Conservation (phyloP, 2,329 filamentous ascomycete genomes). For the Apiospora koreana region DNA sequence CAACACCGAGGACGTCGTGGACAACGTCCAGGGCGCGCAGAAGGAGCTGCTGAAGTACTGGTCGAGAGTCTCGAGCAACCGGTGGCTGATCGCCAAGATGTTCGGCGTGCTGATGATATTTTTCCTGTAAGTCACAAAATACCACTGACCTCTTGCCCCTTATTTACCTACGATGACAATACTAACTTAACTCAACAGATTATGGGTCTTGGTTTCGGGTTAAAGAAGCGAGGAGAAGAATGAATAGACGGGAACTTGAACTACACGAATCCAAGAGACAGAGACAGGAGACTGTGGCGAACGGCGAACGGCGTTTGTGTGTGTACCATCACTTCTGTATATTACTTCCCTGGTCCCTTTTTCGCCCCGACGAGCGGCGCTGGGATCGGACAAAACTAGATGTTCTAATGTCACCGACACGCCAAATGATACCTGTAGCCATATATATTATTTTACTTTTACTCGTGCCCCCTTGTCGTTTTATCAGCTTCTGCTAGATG, state of each 20-base stretch:
- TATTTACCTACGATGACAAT: too few species aligned
- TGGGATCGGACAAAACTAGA: constrained; percentile 9
- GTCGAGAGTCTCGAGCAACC: constrained; percentile 89
- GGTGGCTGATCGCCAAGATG: constrained; percentile 89
- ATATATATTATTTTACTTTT: neutral
- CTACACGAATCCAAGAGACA: constrained; percentile 1
- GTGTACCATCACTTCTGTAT: constrained; percentile 13
- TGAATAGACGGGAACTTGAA: neutral
- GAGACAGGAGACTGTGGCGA: neutral
- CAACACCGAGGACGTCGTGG: constrained; percentile 96
- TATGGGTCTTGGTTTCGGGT: constrained; percentile 69
- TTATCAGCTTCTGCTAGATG: neutral
- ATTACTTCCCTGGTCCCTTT: neutral
- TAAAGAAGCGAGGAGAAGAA: constrained; percentile 32
- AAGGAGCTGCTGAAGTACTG: constrained; percentile 96
- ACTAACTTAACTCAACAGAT: constrained; percentile 36
- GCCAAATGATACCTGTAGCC: neutral
- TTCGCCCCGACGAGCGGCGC: neutral
- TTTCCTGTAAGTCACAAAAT: constrained; percentile 58
- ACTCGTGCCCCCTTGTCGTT: neutral
- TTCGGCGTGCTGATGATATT: constrained; percentile 94
- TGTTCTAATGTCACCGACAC: constrained; percentile 11
- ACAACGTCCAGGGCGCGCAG: constrained; percentile 97
- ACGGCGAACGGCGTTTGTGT: constrained; percentile 1
- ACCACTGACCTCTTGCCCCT: constrained; percentile 3